Conservation (phyloP, 2,329 filamentous ascomycete species). For the Dryadomyces quercivorus region DNA sequence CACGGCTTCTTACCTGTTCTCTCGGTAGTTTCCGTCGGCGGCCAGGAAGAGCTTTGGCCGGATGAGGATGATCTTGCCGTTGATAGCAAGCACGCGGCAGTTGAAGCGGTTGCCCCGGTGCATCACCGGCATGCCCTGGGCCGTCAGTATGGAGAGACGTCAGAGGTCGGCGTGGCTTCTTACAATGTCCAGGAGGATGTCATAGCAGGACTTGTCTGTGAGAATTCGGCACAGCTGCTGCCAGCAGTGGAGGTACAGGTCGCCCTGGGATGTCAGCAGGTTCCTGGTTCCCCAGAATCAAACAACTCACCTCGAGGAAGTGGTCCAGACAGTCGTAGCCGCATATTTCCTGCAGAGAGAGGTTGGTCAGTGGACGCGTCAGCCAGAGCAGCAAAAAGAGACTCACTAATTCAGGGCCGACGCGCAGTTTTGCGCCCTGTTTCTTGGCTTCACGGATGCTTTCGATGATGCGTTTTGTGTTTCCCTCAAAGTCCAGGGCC, state of each 20-base stretch:
- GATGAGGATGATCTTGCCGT: conserved; percentile 59
- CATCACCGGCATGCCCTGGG: conserved; percentile 41
- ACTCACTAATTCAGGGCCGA: conserved; percentile 38
- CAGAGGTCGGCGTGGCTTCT: not conserved
- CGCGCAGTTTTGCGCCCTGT: conserved; percentile 46
- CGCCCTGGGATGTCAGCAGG: conserved; percentile 16
- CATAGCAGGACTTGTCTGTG: conserved; percentile 43
- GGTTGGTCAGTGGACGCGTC: not conserved
- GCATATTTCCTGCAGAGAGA: conserved; percentile 24
- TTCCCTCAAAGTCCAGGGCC: conserved; percentile 48
- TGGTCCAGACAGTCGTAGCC: conserved; percentile 60
- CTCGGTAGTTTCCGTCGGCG: conserved; percentile 44
- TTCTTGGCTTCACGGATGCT: conserved; percentile 49
- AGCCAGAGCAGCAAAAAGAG: not conserved
- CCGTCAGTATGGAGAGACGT: not conserved
- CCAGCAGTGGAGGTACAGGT: conserved; percentile 46
- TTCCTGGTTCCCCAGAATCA: too few relatives aligned
- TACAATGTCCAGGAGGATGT: conserved; percentile 52
- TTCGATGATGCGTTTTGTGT: conserved; percentile 45
- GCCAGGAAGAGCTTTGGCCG: conserved; percentile 49
- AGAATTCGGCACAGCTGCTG: conserved; percentile 52
- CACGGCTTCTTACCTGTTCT: conserved; percentile 25
- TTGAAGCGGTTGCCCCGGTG: conserved; percentile 55
- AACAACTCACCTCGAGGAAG: conserved; percentile 33
- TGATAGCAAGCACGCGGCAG: conserved; percentile 49